Conservation (phyloP, 331 rosid genomes). For the Telfairia occidentalis region DNA sequence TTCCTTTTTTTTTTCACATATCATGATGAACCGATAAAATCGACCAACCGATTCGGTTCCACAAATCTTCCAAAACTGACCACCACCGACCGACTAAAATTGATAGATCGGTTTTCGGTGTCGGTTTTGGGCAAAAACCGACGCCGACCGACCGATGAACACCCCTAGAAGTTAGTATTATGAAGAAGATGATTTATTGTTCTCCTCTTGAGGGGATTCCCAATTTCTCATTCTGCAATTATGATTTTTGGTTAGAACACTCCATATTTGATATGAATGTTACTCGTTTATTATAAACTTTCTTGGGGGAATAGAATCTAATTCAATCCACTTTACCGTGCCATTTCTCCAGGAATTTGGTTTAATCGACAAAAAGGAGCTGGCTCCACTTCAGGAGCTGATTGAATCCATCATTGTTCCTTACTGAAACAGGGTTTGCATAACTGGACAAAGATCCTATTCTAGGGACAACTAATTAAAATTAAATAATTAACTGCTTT, state of each 20-base stretch:
- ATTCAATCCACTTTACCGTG: background rate
- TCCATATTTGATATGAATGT: background rate
- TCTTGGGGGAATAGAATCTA: background rate
- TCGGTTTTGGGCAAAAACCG: too few species aligned
- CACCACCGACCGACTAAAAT: too few species aligned
- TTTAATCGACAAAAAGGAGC: conserved; percentile 91
- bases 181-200: background rate
- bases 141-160: too few species aligned
- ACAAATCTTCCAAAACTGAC: too few species aligned
- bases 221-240: background rate
- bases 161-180: background rate
- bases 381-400: conserved; percentile 99
- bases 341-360: conserved; percentile 66
- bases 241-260: background rate
- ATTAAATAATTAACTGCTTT: conserved; percentile 8
- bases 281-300: background rate
- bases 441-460: conserved; percentile 24
- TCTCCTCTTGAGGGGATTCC: background rate
- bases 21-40: too few species aligned
- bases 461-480: conserved; percentile 18
- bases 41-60: too few species aligned
- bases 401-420: conserved; percentile 86
- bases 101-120: too few species aligned
- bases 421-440: conserved; percentile 41
- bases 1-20: too few species aligned